Evolutionary conservation across 2,329 filamentous ascomycete genomes (phyloP).

Genomic region (Plenodomus tracheiphilus): DNA sequence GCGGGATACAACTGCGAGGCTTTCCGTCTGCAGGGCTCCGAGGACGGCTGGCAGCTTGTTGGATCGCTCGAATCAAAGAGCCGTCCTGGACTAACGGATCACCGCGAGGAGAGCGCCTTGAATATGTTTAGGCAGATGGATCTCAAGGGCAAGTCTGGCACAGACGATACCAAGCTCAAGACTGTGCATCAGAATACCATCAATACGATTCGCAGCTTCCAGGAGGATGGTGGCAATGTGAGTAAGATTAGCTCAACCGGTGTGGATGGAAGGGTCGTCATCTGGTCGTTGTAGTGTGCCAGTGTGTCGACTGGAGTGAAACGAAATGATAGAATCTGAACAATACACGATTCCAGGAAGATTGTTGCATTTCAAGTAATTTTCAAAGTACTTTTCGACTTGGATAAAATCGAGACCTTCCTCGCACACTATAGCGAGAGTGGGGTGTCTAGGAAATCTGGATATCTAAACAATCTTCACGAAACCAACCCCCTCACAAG

Average conservation of each 20-base stretch:
- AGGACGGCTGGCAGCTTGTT: constrained; percentile 79
- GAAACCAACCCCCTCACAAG: too few relatives aligned
- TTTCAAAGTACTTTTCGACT: not conserved
- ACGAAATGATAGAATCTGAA: not conserved
- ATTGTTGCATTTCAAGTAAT: too few relatives aligned
- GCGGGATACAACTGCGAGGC: constrained; percentile 89
- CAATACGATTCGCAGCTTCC: constrained; percentile 77
- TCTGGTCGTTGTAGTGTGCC: constrained; percentile 51
- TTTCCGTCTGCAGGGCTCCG: constrained; percentile 81
- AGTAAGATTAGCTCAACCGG: constrained; percentile 75
- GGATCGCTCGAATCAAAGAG: constrained; percentile 79
- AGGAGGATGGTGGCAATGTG: constrained; percentile 66
- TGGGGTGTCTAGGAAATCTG: constrained; percentile 8
- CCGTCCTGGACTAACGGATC: constrained; percentile 60
- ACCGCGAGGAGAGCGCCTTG: constrained; percentile 85
- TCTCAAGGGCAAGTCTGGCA: constrained; percentile 76
- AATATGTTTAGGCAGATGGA: constrained; percentile 99
- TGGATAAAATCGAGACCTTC: too few relatives aligned
- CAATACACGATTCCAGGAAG: too few relatives aligned
- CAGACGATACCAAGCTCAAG: constrained; percentile 89
- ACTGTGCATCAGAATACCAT: constrained; percentile 98
- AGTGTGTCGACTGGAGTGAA: too few relatives aligned
- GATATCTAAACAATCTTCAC: constrained; percentile 5
- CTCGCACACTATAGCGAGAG: constrained; percentile 17
- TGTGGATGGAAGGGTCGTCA: constrained; percentile 53